These are phyloP conservation scores for Trichoderma orchidacearum DNA, from an alignment of 495 filamentous ascomycete species.

Conservation along the genomic window DNA sequence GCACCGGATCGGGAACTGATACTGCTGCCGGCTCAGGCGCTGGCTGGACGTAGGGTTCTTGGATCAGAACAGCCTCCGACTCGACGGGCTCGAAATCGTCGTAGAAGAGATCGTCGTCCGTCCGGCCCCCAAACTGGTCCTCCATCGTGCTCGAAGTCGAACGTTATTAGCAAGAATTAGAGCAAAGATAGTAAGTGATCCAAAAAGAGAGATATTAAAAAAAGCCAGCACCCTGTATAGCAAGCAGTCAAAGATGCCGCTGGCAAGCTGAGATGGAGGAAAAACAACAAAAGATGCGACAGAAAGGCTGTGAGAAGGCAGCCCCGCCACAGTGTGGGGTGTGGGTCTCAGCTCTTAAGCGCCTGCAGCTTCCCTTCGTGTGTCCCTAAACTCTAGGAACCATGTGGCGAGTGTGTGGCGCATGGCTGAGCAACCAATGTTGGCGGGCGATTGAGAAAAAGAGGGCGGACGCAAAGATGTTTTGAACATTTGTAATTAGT, in stretches of 20 bases:
- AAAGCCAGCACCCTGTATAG: too few relatives aligned
- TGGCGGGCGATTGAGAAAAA: too few relatives aligned
- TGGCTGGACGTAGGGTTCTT: conserved; percentile 3
- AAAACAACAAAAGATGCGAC: background rate
- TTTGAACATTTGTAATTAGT: too few relatives aligned
- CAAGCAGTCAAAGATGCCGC: too few relatives aligned
- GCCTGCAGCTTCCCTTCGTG: background rate
- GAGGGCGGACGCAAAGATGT: too few relatives aligned
- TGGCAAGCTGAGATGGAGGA: too few relatives aligned
- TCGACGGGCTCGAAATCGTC: conserved; percentile 34
- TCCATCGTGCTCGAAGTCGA: conserved; percentile 13
- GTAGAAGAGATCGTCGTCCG: conserved; percentile 36
- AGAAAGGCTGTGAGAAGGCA: background rate
- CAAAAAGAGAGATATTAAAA: background rate
- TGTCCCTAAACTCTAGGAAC: background rate
- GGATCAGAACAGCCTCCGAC: background rate
- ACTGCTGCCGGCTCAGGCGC: background rate
- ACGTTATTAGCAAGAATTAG: background rate
- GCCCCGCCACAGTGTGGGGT: conserved; percentile 1
- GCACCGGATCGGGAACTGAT: background rate
- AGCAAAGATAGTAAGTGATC: background rate
- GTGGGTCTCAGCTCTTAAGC: background rate
- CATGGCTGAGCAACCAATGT: too few relatives aligned
- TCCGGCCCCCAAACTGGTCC: conserved; percentile 35
- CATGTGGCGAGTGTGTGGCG: background rate